Percentiles rank a stretch among this genome's conserved stretches.
Conservation (phyloP, 192 early-diverging fungal genomes). For the Coemansia sp. region DNA sequence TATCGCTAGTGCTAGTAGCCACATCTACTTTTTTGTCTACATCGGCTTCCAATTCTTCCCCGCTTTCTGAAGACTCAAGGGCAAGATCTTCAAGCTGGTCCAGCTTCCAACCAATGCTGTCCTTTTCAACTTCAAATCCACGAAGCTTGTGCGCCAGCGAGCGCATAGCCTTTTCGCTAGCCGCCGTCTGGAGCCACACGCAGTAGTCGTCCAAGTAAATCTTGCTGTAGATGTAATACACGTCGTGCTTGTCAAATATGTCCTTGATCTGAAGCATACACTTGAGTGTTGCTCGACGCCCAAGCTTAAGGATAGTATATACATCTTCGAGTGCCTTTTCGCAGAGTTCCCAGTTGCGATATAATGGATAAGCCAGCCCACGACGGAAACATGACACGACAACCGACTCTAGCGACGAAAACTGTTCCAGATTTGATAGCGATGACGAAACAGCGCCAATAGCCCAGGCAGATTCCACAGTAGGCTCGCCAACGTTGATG, state of each 20-base stretch:
- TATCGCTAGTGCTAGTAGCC: background rate
- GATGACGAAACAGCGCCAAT: conserved; percentile 78
- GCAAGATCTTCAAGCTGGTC: conserved; percentile 76
- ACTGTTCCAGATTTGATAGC: conserved; percentile 72
- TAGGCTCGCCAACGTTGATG: conserved; percentile 77
- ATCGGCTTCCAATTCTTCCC: conserved; percentile 8
- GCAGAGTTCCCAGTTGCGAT: conserved; percentile 75
- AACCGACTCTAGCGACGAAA: conserved; percentile 60
- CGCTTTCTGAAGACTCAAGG: conserved; percentile 52
- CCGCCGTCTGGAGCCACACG: conserved; percentile 80
- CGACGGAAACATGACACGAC: conserved; percentile 72
- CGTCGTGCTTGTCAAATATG: conserved; percentile 81
- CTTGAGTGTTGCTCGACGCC: conserved; percentile 77
- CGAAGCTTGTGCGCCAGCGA: conserved; percentile 81
- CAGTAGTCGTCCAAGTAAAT: conserved; percentile 95
- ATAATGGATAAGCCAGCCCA: conserved; percentile 82
- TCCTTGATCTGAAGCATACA: conserved; percentile 73
- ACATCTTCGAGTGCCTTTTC: conserved; percentile 78
- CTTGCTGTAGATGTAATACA: conserved; percentile 84
- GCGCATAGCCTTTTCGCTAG: conserved; percentile 69
- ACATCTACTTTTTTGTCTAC: background rate
- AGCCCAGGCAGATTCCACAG: conserved; percentile 88
- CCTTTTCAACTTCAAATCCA: conserved; percentile 64
- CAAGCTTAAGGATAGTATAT: conserved; percentile 77
- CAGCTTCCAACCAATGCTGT: conserved; percentile 73